A percentile compares a stretch with the other conserved stretches of the same genome.
Conservation (phyloP, 23 red algal genomes). For the Gracilaria caudata region DNA sequence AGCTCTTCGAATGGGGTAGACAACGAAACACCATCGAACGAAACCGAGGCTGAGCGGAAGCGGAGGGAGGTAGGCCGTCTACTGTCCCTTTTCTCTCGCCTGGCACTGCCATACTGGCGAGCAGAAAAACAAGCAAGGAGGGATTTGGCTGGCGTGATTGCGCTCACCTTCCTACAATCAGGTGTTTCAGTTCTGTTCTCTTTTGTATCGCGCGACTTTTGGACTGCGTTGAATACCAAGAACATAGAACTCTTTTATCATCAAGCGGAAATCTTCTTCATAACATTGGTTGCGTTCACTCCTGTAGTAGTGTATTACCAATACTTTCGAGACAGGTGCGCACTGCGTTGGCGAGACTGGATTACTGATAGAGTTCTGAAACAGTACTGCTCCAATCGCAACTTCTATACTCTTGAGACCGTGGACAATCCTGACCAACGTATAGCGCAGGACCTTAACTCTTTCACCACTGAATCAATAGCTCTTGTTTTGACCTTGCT, state of each 20-base stretch:
- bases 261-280: conserved; percentile 75
- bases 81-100: conserved; percentile 73
- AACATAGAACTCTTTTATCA: conserved; percentile 82
- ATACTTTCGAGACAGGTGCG: conserved; percentile 80
- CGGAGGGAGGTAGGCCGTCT: conserved; percentile 76
- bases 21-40: not conserved
- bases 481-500: conserved; percentile 81
- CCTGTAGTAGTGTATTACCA: conserved; percentile 79
- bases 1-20: not conserved
- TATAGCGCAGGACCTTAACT: conserved; percentile 85
- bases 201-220: conserved; percentile 93
- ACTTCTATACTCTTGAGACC: conserved; percentile 82
- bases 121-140: conserved; percentile 64
- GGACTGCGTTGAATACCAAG: conserved; percentile 88
- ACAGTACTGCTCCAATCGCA: conserved; percentile 82
- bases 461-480: conserved; percentile 85
- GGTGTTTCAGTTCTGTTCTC: conserved; percentile 96
- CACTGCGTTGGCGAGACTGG: conserved; percentile 90
- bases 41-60: conserved; percentile 35
- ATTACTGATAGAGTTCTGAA: conserved; percentile 70
- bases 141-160: conserved; percentile 79
- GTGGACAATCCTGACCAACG: conserved; percentile 98
- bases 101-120: conserved; percentile 88
- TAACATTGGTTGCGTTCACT: conserved; percentile 68
- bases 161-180: conserved; percentile 76